A percentile compares a stretch with the other conserved stretches of the same genome.
These are phyloP conservation scores for Coemansia sp. DNA, from an alignment of 192 early-diverging fungal genomes.

Conservation along the genomic window DNA sequence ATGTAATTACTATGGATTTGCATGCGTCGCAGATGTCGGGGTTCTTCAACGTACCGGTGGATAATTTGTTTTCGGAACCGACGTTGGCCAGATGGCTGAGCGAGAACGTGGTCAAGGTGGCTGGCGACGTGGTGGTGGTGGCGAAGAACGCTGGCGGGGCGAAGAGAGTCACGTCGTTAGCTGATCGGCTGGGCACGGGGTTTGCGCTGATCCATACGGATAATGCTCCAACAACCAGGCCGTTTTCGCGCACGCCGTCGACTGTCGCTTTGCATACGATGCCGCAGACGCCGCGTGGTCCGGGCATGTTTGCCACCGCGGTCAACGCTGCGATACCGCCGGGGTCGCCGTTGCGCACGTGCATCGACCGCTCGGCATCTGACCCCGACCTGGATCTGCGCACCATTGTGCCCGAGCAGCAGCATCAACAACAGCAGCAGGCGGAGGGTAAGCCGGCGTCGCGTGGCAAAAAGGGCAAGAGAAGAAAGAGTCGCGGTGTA, in stretches of 20 bases:
- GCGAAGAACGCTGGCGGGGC: slow-evolving; percentile 95
- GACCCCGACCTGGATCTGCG: slow-evolving; percentile 37
- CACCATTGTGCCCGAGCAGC: slow-evolving; percentile 20
- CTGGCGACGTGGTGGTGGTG: slow-evolving; percentile 73
- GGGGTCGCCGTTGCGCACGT: slow-evolving; percentile 29
- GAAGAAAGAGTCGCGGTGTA: neutral
- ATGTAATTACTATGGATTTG: slow-evolving; percentile 98
- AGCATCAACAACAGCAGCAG: neutral
- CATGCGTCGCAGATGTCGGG: slow-evolving; percentile 95
- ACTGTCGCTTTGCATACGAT: slow-evolving; percentile 56
- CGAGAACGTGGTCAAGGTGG: slow-evolving; percentile 69
- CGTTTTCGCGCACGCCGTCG: slow-evolving; percentile 56
- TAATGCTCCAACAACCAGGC: slow-evolving; percentile 59
- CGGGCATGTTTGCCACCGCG: slow-evolving; percentile 51
- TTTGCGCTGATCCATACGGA: slow-evolving; percentile 97
- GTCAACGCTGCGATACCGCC: slow-evolving; percentile 36
- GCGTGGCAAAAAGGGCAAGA: slow-evolving; percentile 6
- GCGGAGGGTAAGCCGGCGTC: neutral
- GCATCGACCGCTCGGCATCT: slow-evolving; percentile 17
- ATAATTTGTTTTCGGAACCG: slow-evolving; percentile 94
- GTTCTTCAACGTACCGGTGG: slow-evolving; percentile 93
- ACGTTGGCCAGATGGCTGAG: slow-evolving; percentile 85
- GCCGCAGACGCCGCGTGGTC: slow-evolving; percentile 50
- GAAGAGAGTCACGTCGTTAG: slow-evolving; percentile 93
- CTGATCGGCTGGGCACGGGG: slow-evolving; percentile 88